Evolutionary conservation across 2,329 filamentous ascomycete genomes (phyloP), one percentile per base, ranked within the genome.

Genomic region (Colletotrichum spaethianum): DNA sequence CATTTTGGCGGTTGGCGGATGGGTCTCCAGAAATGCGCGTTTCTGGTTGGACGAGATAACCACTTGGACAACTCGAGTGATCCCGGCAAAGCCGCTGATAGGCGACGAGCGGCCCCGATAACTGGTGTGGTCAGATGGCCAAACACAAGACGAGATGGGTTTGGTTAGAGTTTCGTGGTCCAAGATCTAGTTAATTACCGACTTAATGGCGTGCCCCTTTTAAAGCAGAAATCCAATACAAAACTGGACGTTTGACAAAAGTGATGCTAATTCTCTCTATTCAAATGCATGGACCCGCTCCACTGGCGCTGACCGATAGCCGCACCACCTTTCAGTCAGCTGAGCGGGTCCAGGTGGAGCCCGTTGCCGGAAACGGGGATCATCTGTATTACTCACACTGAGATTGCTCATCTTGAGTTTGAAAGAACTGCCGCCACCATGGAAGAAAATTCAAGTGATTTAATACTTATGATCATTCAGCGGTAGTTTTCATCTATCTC

Each of bases 81-180:
- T 60, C 70, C 70, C 46, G 48, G 71, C 31, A 72, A 72, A 68
- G 72, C 72, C 72, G 72, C 48, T 48, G 69, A 72, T 73, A 73
- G 72, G 68, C 72, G 72, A 66, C 36, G 53, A 53, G 50, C 65
- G 59, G 44, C 53, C 53, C 65, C 60, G 38, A 64, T 33, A 28
- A 18, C 20, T 33, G 16, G 33, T 12, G 44, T 60, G 66, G 70
- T 72, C 66, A 70, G 70, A 70, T 72, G 65, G 53, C 23, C 52
- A 36, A 42, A 60, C 46, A 72, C 55, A 52, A 64, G 42, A 70
- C 70, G 59, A 60, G 33, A 72, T 56, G 20, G 53, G 46, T 53
- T 4, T 60, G 23, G 28, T 55, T 48, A 59, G 44, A 40, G 70
- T 70, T 70, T 70, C 40, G 40, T 20, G 38, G 40, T 38, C 18